Evolutionary conservation across 768 basidiomycete species (phyloP).

Genomic region (Pleurotus platypus): DNA sequence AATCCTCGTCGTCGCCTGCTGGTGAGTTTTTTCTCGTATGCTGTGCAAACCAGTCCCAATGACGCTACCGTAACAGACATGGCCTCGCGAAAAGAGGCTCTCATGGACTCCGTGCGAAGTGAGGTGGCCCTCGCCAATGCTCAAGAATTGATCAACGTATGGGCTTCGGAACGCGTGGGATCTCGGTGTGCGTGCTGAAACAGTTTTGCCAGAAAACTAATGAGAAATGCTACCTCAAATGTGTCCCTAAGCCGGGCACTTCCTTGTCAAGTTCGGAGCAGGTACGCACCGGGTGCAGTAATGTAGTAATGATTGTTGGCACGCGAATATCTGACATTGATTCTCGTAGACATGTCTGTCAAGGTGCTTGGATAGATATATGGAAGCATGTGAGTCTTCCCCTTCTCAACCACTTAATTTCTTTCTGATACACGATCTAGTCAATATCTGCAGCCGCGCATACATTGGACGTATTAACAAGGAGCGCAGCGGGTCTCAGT

Average conservation of each 20-base stretch:
- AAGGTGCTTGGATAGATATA: slow-evolving; percentile 75
- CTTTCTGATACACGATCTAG: slow-evolving; percentile 30
- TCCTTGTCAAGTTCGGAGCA: slow-evolving; percentile 71
- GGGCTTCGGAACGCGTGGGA: slow-evolving; percentile 12
- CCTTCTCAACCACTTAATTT: not conserved
- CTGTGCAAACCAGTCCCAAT: not conserved
- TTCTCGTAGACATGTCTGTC: slow-evolving; percentile 64
- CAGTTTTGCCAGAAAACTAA: slow-evolving; percentile 57
- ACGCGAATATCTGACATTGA: not conserved
- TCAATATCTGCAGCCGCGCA: slow-evolving; percentile 72
- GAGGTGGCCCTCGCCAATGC: slow-evolving; percentile 75
- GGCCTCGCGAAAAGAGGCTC: slow-evolving; percentile 44
- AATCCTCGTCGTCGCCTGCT: slow-evolving; percentile 26
- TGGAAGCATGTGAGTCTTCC: slow-evolving; percentile 73
- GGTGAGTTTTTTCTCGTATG: slow-evolving; percentile 18
- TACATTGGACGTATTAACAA: slow-evolving; percentile 58
- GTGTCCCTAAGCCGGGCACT: slow-evolving; percentile 70
- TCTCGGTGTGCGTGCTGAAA: no score
- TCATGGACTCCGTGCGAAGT: slow-evolving; percentile 61
- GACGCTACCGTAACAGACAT: slow-evolving; percentile 29
- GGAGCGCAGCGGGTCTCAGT: slow-evolving; percentile 38
- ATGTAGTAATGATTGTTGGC: not conserved
- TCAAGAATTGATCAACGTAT: slow-evolving; percentile 78
- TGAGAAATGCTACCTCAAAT: slow-evolving; percentile 76
- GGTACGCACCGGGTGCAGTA: slow-evolving; percentile 32